A percentile compares a stretch with the other conserved stretches of the same genome.
These are phyloP conservation scores for Dacryopinax spathularia DNA, from an alignment of 768 basidiomycete genomes.

Conservation along the genomic window DNA sequence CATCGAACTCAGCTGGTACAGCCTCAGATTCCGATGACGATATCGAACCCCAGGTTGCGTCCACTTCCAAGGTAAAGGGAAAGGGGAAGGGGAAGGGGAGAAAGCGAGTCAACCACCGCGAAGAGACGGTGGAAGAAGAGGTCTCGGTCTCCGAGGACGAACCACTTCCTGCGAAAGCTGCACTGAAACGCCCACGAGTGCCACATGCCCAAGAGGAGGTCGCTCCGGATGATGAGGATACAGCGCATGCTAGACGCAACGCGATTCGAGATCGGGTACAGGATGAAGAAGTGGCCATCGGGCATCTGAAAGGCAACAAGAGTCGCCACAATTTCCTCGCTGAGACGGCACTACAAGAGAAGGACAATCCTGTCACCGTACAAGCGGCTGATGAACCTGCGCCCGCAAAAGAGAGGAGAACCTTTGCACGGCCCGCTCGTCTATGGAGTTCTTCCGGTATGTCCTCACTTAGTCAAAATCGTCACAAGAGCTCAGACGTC, in stretches of 20 bases:
- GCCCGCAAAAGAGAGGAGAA: neutral
- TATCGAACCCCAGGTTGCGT: neutral
- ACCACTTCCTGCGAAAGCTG: neutral
- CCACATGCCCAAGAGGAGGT: neutral
- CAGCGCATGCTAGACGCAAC: neutral
- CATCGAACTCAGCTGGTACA: too few species aligned
- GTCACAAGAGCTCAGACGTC: neutral
- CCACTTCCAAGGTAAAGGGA: neutral
- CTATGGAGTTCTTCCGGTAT: neutral
- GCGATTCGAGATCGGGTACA: neutral
- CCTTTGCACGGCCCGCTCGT: neutral
- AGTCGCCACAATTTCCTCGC: neutral
- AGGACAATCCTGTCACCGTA: neutral
- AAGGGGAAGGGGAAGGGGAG: neutral
- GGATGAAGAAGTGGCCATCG: neutral
- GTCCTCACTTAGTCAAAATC: neutral
- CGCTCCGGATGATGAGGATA: neutral
- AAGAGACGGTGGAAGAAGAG: neutral
- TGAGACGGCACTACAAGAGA: neutral
- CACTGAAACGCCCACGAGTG: neutral
- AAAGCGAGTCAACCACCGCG: neutral
- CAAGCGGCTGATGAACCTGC: neutral
- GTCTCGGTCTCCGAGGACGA: neutral
- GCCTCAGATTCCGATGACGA: neutral
- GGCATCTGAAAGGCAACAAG: neutral